Conservation (phyloP, 2,329 filamentous ascomycete genomes). For the Dichotomopilus funicola region DNA sequence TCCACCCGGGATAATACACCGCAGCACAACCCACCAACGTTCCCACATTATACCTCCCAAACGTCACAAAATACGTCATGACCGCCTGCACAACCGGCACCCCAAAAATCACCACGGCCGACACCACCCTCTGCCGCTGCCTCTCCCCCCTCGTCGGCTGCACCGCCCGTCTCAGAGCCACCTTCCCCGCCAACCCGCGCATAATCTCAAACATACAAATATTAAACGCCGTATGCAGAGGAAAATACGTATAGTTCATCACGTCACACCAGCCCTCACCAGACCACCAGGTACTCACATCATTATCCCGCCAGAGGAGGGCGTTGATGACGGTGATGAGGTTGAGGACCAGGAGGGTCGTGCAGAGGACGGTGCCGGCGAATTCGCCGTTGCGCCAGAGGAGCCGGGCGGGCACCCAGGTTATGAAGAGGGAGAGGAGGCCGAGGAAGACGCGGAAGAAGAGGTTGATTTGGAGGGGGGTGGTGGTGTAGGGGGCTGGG, state of each 20-base stretch:
- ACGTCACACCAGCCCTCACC: conserved; percentile 51
- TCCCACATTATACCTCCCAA: conserved; percentile 43
- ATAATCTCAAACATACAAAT: conserved; percentile 50
- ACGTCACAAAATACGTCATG: conserved; percentile 42
- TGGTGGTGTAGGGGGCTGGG: conserved; percentile 20
- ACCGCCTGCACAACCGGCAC: conserved; percentile 43
- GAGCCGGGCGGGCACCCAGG: conserved; percentile 45
- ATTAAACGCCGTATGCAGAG: conserved; percentile 39
- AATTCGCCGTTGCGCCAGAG: conserved; percentile 49
- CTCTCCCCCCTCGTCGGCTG: conserved; percentile 37
- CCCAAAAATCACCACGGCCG: conserved; percentile 50
- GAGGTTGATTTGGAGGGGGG: conserved; percentile 38
- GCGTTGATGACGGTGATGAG: conserved; percentile 44
- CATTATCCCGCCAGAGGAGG: conserved; percentile 47
- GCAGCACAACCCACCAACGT: conserved; percentile 46
- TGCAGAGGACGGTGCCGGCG: conserved; percentile 44
- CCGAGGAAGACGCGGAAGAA: conserved; percentile 43
- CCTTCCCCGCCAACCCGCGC: conserved; percentile 45
- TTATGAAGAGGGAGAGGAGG: conserved; percentile 38
- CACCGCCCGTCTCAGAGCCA: conserved; percentile 39
- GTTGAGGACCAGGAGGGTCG: conserved; percentile 41
- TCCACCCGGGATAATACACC: conserved; percentile 39
- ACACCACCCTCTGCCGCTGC: conserved; percentile 36
- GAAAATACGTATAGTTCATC: conserved; percentile 33
- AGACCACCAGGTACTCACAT: conserved; percentile 44